Percentiles rank a stretch among this genome's conserved stretches.
Evolutionary conservation across 176 grass and related monocot species (phyloP).

Genomic region (Panicum miliaceum): DNA sequence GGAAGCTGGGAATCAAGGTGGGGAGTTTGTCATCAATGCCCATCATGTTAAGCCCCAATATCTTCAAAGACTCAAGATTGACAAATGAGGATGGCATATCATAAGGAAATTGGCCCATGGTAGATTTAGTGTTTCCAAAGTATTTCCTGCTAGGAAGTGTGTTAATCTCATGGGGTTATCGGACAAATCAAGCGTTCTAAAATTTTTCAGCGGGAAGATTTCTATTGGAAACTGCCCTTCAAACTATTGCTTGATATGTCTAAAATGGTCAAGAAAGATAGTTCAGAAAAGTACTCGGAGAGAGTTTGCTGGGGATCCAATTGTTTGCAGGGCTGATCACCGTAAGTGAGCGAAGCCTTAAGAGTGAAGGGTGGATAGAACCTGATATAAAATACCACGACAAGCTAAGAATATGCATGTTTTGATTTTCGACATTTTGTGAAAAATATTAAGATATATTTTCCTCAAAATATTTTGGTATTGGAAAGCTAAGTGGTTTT

Average conservation of each 20-base stretch:
- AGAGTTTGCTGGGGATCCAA: not conserved
- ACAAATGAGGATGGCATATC: not conserved
- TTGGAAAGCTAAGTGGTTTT: too few relatives aligned
- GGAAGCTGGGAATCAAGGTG: not conserved
- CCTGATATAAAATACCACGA: not conserved
- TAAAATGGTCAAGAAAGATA: not conserved
- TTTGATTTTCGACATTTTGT: too few relatives aligned
- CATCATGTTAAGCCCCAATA: not conserved
- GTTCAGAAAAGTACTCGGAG: constrained; percentile 9
- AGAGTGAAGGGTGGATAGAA: constrained; percentile 23
- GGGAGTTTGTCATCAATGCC: not conserved
- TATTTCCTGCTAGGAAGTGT: not conserved
- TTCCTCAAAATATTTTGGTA: too few relatives aligned
- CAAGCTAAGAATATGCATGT: constrained; percentile 35
- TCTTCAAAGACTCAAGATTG: not conserved
- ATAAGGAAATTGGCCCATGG: not conserved
- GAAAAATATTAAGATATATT: too few relatives aligned
- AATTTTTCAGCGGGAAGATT: constrained; percentile 22
- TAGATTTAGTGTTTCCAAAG: not conserved
- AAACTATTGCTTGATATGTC: not conserved
- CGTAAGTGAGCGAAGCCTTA: not conserved
- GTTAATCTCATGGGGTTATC: not conserved
- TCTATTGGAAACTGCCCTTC: constrained; percentile 28
- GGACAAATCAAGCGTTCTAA: not conserved
- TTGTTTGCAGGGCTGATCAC: not conserved